Evolutionary conservation across 768 basidiomycete genomes (phyloP).

Genomic region (Trametes sanguinea): DNA sequence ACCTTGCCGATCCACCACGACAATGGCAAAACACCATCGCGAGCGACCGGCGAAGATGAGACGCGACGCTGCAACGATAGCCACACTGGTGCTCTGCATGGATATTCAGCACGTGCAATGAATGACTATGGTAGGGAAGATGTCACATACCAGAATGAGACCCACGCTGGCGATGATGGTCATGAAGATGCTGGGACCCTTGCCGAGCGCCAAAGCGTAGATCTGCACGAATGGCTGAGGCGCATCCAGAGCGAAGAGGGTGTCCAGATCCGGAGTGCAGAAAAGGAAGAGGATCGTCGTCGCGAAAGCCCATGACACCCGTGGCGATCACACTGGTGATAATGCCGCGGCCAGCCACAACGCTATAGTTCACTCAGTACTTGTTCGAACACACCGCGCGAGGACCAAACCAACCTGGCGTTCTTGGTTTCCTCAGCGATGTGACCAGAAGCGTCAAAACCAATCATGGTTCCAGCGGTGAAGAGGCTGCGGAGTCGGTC

Average conservation of each 20-base stretch:
- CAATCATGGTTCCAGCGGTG: conserved; percentile 84
- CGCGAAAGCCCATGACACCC: conserved; percentile 77
- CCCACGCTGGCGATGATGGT: conserved; percentile 81
- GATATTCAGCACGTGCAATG: background rate
- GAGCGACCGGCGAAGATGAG: conserved; percentile 92
- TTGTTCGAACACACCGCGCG: background rate
- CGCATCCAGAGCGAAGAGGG: conserved; percentile 72
- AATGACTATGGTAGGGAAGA: background rate
- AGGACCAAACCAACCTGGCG: conserved; percentile 28
- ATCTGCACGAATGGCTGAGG: conserved; percentile 93
- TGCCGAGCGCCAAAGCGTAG: conserved; percentile 82
- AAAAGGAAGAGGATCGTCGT: conserved; percentile 83
- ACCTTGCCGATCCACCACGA: conserved; percentile 83
- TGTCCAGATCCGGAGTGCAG: conserved; percentile 78
- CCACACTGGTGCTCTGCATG: conserved; percentile 77
- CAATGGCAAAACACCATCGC: conserved; percentile 87
- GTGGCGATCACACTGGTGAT: conserved; percentile 76
- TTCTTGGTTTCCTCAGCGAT: conserved; percentile 38
- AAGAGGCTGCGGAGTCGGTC: conserved; percentile 56
- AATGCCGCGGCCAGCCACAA: conserved; percentile 82
- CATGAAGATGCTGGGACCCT: conserved; percentile 82
- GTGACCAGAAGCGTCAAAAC: conserved; percentile 63
- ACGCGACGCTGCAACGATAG: conserved; percentile 86
- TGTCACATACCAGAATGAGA: conserved; percentile 68
- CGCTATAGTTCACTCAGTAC: conserved; percentile 39